phyloP scores from a whole-genome alignment of 148 eudicot species.

The Euryodendron excelsum region DNA sequence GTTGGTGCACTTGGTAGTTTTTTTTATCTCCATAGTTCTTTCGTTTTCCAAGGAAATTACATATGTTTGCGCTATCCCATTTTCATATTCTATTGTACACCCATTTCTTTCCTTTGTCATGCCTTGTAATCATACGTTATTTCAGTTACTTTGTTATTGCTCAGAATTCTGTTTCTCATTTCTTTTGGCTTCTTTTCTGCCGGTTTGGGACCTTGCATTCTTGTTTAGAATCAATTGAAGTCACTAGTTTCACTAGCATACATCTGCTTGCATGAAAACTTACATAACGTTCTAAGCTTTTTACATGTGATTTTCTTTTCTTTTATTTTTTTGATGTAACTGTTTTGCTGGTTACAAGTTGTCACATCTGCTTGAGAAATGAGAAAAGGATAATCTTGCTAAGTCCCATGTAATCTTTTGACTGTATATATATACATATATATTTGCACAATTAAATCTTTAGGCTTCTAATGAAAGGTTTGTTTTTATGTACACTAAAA shows the following conservation, averaged over 20 bases:
- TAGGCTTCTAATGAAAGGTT: no score
- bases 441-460: no score
- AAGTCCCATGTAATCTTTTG: no score
- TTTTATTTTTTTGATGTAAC: background rate
- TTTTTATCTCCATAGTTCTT: background rate
- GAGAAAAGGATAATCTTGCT: background rate
- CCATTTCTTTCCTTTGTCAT: background rate
- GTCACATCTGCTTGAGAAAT: background rate
- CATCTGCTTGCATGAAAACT: background rate
- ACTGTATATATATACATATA: background rate
- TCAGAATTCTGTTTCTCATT: background rate
- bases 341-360: background rate
- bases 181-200: background rate
- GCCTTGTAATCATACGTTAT: no score
- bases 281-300: background rate
- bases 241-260: background rate
- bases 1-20: background rate
- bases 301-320: background rate
- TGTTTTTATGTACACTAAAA: no score
- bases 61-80: background rate
- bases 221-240: background rate
- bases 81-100: background rate
- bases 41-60: constrained; percentile 1
- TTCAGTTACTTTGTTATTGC: no score
- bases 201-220: background rate